Evolutionary conservation across 495 filamentous ascomycete genomes (phyloP), one percentile per base, ranked within the genome.

Genomic region (Cercophora newfieldiana): DNA sequence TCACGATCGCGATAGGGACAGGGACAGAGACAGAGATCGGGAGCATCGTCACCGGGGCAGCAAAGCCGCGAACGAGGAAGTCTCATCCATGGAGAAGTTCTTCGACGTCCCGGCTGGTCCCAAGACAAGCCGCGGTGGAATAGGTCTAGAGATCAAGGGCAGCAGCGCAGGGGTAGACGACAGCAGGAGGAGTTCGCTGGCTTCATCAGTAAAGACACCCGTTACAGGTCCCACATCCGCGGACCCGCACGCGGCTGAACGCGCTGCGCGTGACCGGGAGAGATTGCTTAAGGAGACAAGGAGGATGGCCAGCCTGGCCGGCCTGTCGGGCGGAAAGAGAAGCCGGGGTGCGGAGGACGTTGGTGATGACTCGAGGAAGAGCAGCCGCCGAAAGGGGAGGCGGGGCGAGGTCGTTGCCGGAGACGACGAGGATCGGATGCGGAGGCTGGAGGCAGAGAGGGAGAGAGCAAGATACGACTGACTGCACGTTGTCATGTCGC

Each of bases 281-380:
- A 83, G 93, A 12, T 74, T 94, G 51, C 80, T 90, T 6, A 91
- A 91, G 66, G 92, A 96, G 74, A 84, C 91, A 56, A 87, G 93
- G 74, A 86, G 90, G 19, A 88, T 92, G 54, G 87, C 87, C 2
- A 81, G 76, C n/a, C 70, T 82, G 69, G 77, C 66, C 68, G 82
- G 78, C 78, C 74, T 70, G 75, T 78, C 74, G 78, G 77, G 62
- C 77, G 79, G 33, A 68, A 80, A 65, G 66, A 57, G 72, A 29
- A 44, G 61, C 24, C 61, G 67, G 14, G 64, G 55, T 3, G 57
- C 3, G 7, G 51, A 44, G 14, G 56, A 68, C 16, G 64, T 16
- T 16, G 71, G 28, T 22, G 68, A 63, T 2, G 64, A 59, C 48
- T 37, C 62, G 75, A 69, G 66, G 82, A 85, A 64, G 72, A 82